Conservation (phyloP, 2,329 filamentous ascomycete genomes). For the Sarocladium oryzae region DNA sequence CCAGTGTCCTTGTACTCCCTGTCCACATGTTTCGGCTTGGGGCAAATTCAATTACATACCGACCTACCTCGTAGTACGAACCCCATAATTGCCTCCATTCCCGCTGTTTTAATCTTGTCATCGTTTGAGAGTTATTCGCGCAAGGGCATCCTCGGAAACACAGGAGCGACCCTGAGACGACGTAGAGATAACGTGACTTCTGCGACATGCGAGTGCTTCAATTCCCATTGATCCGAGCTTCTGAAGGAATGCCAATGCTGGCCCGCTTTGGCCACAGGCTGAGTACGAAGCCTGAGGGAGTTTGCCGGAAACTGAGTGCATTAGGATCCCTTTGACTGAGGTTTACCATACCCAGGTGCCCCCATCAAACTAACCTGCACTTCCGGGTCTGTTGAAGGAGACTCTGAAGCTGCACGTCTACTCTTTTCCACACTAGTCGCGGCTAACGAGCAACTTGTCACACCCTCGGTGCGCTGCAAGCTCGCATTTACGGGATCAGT, state of each 20-base stretch:
- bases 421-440: too few species aligned
- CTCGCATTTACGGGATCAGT: too few species aligned
- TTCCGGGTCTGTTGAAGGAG: too few species aligned
- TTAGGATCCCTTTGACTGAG: background rate
- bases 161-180: background rate
- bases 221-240: background rate
- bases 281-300: background rate
- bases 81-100: too few species aligned
- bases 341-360: too few species aligned
- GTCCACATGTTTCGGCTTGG: too few species aligned
- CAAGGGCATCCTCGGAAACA: background rate
- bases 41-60: too few species aligned
- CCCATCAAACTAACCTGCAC: too few species aligned
- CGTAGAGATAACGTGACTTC: constrained; percentile 1
- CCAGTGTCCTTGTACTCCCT: background rate
- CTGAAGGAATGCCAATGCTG: background rate
- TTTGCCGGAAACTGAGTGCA: background rate
- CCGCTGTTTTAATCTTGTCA: background rate
- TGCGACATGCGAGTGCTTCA: background rate
- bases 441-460: too few species aligned
- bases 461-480: too few species aligned
- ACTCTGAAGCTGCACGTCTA: too few species aligned
- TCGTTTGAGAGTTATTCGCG: background rate
- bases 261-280: constrained; percentile 3
- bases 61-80: too few species aligned